phyloP scores from a whole-genome alignment of 768 basidiomycete species.

The Cystofilobasidium ferigula region DNA sequence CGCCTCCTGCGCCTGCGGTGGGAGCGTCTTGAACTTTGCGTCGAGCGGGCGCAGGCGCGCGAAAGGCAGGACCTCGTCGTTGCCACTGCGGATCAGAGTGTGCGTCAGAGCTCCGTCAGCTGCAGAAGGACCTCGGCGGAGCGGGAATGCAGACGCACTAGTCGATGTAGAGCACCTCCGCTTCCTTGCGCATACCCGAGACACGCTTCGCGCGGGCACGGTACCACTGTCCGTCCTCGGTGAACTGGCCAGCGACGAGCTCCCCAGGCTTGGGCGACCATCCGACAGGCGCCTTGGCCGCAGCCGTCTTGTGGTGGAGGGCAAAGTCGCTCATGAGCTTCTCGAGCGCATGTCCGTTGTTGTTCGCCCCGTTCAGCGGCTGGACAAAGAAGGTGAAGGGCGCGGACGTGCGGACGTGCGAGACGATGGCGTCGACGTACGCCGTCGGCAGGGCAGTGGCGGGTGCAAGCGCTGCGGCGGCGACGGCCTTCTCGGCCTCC shows the following conservation, averaged over 20 bases:
- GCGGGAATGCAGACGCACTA: conserved; percentile 33
- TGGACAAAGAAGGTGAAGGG: conserved; percentile 81
- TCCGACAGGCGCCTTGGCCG: conserved; percentile 47
- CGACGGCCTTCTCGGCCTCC: conserved; percentile 42
- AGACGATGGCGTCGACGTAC: conserved; percentile 70
- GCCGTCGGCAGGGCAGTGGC: conserved; percentile 32
- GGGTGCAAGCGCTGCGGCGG: conserved; percentile 48
- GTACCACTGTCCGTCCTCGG: conserved; percentile 73
- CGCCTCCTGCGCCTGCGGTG: conserved; percentile 90
- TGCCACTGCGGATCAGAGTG: conserved; percentile 46
- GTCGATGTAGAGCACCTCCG: conserved; percentile 81
- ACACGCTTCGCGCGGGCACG: conserved; percentile 77
- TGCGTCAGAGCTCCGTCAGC: neutral
- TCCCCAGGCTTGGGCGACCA: conserved; percentile 77
- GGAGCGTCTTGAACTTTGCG: conserved; percentile 72
- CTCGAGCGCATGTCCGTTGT: conserved; percentile 80
- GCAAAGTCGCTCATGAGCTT: conserved; percentile 92
- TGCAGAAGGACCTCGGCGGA: neutral
- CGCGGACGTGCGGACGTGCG: conserved; percentile 62
- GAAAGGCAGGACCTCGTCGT: conserved; percentile 78
- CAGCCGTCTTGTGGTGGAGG: conserved; percentile 61
- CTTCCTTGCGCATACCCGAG: conserved; percentile 84
- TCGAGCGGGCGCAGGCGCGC: conserved; percentile 72
- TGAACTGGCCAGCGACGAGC: conserved; percentile 81
- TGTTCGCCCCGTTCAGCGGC: conserved; percentile 53